Base-by-base conservation (phyloP, 148 eudicot genomes). In the Vaccinium myrtillus region DNA sequence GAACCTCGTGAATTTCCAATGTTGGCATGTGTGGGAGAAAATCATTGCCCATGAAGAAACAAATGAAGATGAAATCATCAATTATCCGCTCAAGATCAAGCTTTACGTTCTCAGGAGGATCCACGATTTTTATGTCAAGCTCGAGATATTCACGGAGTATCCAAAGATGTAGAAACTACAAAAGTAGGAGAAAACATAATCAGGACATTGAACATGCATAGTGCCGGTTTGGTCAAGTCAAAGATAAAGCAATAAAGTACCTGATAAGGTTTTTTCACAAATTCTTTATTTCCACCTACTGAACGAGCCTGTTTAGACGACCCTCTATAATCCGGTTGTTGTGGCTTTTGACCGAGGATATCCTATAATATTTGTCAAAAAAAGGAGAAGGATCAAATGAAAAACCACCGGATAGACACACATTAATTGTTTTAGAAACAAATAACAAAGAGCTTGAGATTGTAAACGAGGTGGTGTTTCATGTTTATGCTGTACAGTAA, bases 41-140 rank as follows among this genome's bases (percentile, higher is more conserved):
- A 82, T 92, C 92, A 53, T 91, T 92, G 8, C 93, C 94, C 14
- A 76, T 83, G 75, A 92, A 92, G 83, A 92, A 89, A 49, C 93
- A 92, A n/a, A 91, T 83, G 43, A 92, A 92, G 10, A 92, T 76
- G 55, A 92, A 91, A 75, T 92, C 94, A 58, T 92, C 94, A 2
- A 92, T 70, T 0, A 85, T 36, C 19, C 92, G 67, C 82, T 92
- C 93, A 6, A 85, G 14, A 49, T 92, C 90, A 70, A 56, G 67
- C 39, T 54, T 83, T 30, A 86, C 79, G 0, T 87, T 86, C 11
- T 86, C 85, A 1, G 91, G 91, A n/a, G 78, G 78, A 55, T 85
- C 81, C 13, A 19, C 0, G 7, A 87, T 81, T 50, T 59, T 48
- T 87, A 92, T 8, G 21, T 91, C 94, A 14, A 82, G 53, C 49